Conservation (phyloP, 495 filamentous ascomycete species). For the Aspergillus conjunctus region DNA sequence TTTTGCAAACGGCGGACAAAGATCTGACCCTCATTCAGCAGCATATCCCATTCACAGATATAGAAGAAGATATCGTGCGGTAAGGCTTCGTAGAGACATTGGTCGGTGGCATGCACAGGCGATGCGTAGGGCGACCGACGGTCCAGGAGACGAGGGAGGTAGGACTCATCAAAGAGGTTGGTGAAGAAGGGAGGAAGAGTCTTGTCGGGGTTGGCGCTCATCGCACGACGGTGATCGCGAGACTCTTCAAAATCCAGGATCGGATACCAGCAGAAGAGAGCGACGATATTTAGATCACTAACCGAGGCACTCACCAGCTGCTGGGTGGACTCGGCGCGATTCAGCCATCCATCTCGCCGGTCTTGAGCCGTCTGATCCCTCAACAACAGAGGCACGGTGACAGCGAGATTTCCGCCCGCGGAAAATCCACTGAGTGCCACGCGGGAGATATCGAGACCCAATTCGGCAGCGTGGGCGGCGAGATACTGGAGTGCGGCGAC, state of each 20-base stretch:
- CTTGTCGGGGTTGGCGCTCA: constrained; percentile 66
- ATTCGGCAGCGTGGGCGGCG: constrained; percentile 56
- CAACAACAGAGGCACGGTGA: constrained; percentile 76
- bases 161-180: constrained; percentile 82
- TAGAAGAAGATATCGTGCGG: constrained; percentile 71
- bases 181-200: constrained; percentile 75
- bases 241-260: constrained; percentile 78
- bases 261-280: constrained; percentile 80
- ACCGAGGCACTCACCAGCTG: constrained; percentile 34
- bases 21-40: constrained; percentile 72
- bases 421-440: constrained; percentile 84
- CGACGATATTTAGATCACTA: constrained; percentile 50
- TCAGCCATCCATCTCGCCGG: constrained; percentile 30
- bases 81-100: constrained; percentile 51
- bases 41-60: constrained; percentile 91
- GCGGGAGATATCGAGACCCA: constrained; percentile 58
- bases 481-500: constrained; percentile 70
- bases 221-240: constrained; percentile 70
- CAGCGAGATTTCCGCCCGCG: constrained; percentile 81
- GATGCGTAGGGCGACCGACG: constrained; percentile 62
- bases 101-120: constrained; percentile 61
- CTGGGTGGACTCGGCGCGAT: constrained; percentile 43
- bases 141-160: constrained; percentile 59
- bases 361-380: constrained; percentile 34
- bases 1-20: constrained; percentile 66